Percentiles rank a stretch among this genome's conserved stretches.
Conservation (phyloP, 2,329 filamentous ascomycete species). For the Aspergillus costaricaensis region DNA sequence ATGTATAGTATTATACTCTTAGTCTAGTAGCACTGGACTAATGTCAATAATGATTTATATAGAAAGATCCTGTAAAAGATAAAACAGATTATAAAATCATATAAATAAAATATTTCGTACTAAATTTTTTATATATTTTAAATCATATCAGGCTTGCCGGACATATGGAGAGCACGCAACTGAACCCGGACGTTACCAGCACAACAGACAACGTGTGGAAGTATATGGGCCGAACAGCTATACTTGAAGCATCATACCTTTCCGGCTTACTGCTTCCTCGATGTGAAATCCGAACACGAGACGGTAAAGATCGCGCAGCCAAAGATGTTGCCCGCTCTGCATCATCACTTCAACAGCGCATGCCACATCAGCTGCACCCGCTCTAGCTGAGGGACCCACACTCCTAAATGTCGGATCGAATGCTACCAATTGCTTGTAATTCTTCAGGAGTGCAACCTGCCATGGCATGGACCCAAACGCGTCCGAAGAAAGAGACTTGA, state of each 20-base stretch:
- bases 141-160: too few relatives aligned
- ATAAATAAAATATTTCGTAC: too few relatives aligned
- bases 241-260: conserved; percentile 54
- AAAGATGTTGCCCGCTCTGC: conserved; percentile 70
- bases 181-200: too few relatives aligned
- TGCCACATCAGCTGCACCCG: conserved; percentile 70
- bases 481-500: conserved; percentile 71
- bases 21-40: too few relatives aligned
- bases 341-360: conserved; percentile 77
- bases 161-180: too few relatives aligned
- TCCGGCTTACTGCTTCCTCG: conserved; percentile 72
- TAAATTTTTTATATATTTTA: too few relatives aligned
- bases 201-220: too few relatives aligned
- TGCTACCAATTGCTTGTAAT: conserved; percentile 78
- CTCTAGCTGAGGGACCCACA: conserved; percentile 36
- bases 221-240: conserved; percentile 11
- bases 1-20: too few relatives aligned
- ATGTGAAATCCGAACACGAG: conserved; percentile 82
- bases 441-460: conserved; percentile 71
- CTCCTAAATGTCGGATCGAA: conserved; percentile 68
- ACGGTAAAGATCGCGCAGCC: conserved; percentile 78
- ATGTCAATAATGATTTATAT: too few relatives aligned
- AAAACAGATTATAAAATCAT: too few relatives aligned
- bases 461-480: conserved; percentile 74
- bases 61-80: too few relatives aligned